Percentiles rank a stretch among this genome's conserved stretches.
These are phyloP conservation scores for Aspergillus persii DNA, from an alignment of 2,329 filamentous ascomycete genomes.

Conservation along the genomic window DNA sequence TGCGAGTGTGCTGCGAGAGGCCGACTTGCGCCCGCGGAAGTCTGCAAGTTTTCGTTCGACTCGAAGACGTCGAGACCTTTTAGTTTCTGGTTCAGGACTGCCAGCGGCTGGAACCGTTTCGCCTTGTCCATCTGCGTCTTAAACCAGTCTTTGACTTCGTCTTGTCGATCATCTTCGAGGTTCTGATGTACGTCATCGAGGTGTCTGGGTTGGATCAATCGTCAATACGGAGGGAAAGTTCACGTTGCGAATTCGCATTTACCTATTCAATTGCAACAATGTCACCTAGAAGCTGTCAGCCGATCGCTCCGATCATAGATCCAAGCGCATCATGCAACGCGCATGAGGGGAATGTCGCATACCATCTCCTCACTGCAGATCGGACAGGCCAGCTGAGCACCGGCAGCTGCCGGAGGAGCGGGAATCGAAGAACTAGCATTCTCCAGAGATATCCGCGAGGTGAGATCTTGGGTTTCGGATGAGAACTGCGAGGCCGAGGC, in stretches of 20 bases:
- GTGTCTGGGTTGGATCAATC: conserved; percentile 52
- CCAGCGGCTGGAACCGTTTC: conserved; percentile 87
- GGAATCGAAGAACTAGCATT: conserved; percentile 53
- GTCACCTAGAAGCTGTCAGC: conserved; percentile 63
- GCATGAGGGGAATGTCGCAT: conserved; percentile 24
- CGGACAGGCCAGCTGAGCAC: conserved; percentile 79
- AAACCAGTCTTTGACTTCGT: conserved; percentile 97
- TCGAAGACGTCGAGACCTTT: conserved; percentile 92
- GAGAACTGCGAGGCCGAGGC: conserved; percentile 69
- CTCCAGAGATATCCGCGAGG: conserved; percentile 73
- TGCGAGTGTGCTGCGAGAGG: conserved; percentile 22
- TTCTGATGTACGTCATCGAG: conserved; percentile 90
- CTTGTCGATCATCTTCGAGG: conserved; percentile 80
- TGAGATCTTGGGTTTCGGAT: conserved; percentile 72
- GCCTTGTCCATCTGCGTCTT: conserved; percentile 91
- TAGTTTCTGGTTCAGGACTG: conserved; percentile 87
- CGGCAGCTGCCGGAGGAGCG: conserved; percentile 53
- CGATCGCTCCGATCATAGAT: neutral
- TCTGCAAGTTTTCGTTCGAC: conserved; percentile 69
- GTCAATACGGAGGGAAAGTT: neutral
- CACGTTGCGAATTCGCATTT: conserved; percentile 17
- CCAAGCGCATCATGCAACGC: neutral
- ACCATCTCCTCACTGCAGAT: conserved; percentile 99
- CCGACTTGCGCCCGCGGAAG: conserved; percentile 38
- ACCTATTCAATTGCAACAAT: conserved; percentile 84